phyloP scores from a whole-genome alignment of 164 flowering plant species.

The Tetracentron sinense region DNA sequence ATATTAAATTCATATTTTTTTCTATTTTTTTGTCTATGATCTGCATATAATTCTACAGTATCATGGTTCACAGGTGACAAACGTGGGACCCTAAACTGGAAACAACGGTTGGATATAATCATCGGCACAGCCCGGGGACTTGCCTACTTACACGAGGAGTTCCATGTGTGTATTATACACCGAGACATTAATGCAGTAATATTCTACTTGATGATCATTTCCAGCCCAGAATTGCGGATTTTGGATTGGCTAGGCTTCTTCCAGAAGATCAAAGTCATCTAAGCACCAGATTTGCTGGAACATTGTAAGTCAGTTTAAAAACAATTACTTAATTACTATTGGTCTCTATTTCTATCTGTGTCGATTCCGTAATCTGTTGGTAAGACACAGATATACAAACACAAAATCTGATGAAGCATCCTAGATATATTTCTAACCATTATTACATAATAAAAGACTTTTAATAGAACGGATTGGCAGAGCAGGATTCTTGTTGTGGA shows the following conservation, averaged over 20 bases:
- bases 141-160: slow-evolving; percentile 59
- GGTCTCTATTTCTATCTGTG: not conserved
- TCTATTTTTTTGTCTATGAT: not conserved
- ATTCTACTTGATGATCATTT: slow-evolving; percentile 48
- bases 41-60: no score
- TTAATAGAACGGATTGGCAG: no score
- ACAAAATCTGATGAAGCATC: no score
- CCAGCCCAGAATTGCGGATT: slow-evolving; percentile 59
- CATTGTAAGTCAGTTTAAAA: slow-evolving; percentile 37
- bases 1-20: not conserved
- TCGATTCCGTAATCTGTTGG: no score
- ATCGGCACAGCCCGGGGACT: slow-evolving; percentile 57
- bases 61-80: slow-evolving; percentile 32
- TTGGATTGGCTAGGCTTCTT: slow-evolving; percentile 58
- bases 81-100: slow-evolving; percentile 49
- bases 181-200: slow-evolving; percentile 54
- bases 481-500: no score
- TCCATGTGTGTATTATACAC: slow-evolving; percentile 49
- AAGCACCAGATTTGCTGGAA: slow-evolving; percentile 59
- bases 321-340: not conserved
- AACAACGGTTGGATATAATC: slow-evolving; percentile 44
- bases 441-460: no score
- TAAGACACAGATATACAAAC: no score
- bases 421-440: no score
- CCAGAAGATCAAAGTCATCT: slow-evolving; percentile 53